Percentiles rank a stretch among this genome's conserved stretches.
These are phyloP conservation scores for Camellia japonica DNA, from an alignment of 148 eudicot species.

Conservation along the genomic window DNA sequence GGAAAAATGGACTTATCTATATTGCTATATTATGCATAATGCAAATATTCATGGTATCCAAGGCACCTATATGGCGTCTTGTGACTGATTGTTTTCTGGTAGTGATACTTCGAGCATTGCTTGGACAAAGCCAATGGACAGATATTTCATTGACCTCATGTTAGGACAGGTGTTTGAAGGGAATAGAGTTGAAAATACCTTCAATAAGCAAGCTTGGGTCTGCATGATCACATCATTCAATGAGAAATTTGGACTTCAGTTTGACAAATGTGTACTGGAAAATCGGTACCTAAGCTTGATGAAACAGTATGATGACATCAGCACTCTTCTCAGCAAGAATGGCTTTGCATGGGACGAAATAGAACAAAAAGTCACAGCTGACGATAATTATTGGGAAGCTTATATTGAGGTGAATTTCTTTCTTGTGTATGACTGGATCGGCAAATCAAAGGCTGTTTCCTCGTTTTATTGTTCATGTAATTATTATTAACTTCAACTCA, in stretches of 20 bases:
- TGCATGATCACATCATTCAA: slow-evolving; percentile 12
- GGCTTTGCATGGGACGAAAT: slow-evolving; percentile 11
- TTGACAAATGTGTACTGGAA: background rate
- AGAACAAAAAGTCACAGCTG: slow-evolving; percentile 1
- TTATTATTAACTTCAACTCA: no score
- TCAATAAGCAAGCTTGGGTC: slow-evolving; percentile 14
- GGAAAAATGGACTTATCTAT: background rate
- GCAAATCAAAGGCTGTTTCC: no score
- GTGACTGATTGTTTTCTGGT: background rate
- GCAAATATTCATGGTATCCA: background rate
- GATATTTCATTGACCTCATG: slow-evolving; percentile 15
- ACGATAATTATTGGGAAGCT: slow-evolving; percentile 13
- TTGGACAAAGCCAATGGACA: slow-evolving; percentile 17
- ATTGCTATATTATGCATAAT: background rate
- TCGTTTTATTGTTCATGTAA: no score
- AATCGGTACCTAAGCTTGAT: slow-evolving; percentile 16
- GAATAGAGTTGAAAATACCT: slow-evolving; percentile 5
- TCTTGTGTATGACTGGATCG: background rate
- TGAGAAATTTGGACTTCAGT: slow-evolving; percentile 10
- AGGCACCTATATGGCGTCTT: background rate
- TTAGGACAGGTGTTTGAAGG: slow-evolving; percentile 13
- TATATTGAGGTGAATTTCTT: slow-evolving; percentile 5
- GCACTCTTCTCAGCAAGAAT: slow-evolving; percentile 3
- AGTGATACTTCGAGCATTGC: background rate
- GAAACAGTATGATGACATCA: slow-evolving; percentile 3